phyloP scores from a whole-genome alignment of 176 grass and related monocot species.

The Triticum monococcum region DNA sequence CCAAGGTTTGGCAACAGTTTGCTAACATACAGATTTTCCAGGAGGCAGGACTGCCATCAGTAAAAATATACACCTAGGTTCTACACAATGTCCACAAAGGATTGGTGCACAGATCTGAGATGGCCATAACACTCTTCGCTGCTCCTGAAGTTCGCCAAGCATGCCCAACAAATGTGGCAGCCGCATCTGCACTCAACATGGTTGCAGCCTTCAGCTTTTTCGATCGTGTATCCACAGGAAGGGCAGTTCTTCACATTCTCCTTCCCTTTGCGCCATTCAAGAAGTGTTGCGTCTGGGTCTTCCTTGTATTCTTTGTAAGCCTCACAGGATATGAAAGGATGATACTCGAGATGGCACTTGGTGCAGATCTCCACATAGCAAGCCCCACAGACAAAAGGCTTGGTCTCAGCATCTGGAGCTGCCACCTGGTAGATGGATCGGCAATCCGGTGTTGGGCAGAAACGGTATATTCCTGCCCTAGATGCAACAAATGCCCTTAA shows the following conservation, averaged over 20 bases:
- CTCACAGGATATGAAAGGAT: slow-evolving; percentile 78
- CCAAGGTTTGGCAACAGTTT: neutral
- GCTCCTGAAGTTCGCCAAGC: slow-evolving; percentile 59
- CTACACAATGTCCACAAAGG: slow-evolving; percentile 30
- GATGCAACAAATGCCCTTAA: slow-evolving; percentile 64
- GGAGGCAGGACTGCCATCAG: neutral
- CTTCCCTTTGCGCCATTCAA: slow-evolving; percentile 75
- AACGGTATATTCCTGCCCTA: slow-evolving; percentile 58
- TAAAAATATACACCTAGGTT: slow-evolving; percentile 44
- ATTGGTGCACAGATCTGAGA: slow-evolving; percentile 58
- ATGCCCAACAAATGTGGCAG: slow-evolving; percentile 85
- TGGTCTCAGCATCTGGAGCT: slow-evolving; percentile 28
- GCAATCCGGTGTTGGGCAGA: slow-evolving; percentile 76
- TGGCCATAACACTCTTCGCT: slow-evolving; percentile 76
- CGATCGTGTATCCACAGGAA: slow-evolving; percentile 67
- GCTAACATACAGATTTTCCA: neutral
- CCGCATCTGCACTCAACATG: slow-evolving; percentile 80
- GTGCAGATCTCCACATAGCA: slow-evolving; percentile 82
- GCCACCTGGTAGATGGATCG: slow-evolving; percentile 58
- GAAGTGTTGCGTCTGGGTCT: slow-evolving; percentile 62
- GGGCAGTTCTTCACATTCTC: slow-evolving; percentile 75
- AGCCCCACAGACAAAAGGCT: slow-evolving; percentile 69
- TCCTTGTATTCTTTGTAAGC: slow-evolving; percentile 77
- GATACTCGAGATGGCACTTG: slow-evolving; percentile 80
- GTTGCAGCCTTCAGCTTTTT: slow-evolving; percentile 85